Conservation (phyloP, 257 asterid genomes). For the Solanum pimpinellifolium region DNA sequence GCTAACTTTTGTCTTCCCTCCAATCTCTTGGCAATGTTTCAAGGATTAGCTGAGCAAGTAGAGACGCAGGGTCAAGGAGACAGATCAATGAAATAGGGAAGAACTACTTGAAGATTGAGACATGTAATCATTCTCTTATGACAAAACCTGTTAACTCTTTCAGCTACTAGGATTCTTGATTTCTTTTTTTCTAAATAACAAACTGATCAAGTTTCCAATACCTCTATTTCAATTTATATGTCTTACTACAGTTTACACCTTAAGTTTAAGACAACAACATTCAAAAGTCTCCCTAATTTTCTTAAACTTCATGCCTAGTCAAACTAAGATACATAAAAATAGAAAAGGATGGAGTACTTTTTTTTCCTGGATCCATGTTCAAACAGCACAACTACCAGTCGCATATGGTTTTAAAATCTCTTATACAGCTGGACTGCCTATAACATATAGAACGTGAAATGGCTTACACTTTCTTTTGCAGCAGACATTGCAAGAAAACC, state of each 20-base stretch:
- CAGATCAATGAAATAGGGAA: background rate
- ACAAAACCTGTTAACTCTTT: background rate
- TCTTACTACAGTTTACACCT: background rate
- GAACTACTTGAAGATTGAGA: background rate
- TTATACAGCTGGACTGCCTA: background rate
- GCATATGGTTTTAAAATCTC: background rate
- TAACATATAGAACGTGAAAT: background rate
- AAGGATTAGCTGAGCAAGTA: background rate
- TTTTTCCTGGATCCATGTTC: background rate
- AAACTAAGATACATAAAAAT: background rate
- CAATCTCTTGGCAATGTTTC: background rate
- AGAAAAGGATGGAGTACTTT: background rate
- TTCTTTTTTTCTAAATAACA: background rate
- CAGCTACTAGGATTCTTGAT: background rate
- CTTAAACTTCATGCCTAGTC: background rate
- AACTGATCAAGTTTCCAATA: background rate
- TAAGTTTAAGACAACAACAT: background rate
- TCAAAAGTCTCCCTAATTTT: background rate
- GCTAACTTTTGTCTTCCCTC: background rate
- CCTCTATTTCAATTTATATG: background rate
- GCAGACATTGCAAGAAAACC: slow-evolving; percentile 99
- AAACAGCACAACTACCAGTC: background rate
- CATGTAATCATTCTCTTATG: background rate
- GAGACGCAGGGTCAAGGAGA: background rate
- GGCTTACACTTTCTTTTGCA: slow-evolving; percentile 91